Evolutionary conservation across 169 alveolate species (phyloP).

Genomic region (Plasmodium sp.): DNA sequence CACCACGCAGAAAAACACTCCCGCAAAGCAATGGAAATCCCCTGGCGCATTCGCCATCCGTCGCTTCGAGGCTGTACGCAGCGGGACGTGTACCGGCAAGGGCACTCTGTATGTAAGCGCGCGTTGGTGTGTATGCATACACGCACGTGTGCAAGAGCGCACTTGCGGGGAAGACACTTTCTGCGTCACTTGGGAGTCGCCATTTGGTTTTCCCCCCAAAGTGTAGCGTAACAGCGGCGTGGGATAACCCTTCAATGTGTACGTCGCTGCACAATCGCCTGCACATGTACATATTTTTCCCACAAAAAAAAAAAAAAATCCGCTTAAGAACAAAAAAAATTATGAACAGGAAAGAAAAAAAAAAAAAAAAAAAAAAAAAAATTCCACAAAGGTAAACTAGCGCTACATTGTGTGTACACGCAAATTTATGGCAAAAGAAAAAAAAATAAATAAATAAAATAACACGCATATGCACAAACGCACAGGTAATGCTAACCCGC

Average conservation of each 20-base stretch:
- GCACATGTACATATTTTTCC: not conserved
- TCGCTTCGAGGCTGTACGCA: not conserved
- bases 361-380: not conserved
- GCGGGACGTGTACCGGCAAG: not conserved
- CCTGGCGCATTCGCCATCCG: not conserved
- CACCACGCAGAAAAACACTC: not conserved
- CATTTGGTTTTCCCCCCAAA: not conserved
- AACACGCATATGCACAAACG: not conserved
- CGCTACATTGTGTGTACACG: conserved; percentile 53
- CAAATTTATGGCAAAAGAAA: conserved; percentile 7
- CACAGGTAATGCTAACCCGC: not conserved
- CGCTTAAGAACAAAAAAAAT: not conserved
- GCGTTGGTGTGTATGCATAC: not conserved
- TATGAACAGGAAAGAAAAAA: not conserved
- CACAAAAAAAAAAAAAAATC: not conserved
- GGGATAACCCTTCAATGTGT: not conserved
- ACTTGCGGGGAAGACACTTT: not conserved
- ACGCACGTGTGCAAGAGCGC: not conserved
- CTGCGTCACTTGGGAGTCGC: not conserved
- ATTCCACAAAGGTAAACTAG: conserved; percentile 6
- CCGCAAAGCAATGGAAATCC: not conserved
- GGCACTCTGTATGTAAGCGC: not conserved
- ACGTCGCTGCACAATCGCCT: not conserved
- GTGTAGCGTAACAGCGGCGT: not conserved
- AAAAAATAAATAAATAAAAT: not conserved